Evolutionary conservation across 768 basidiomycete species (phyloP), one percentile per base, ranked within the genome.

Genomic region (Lactarius sanguifluus): DNA sequence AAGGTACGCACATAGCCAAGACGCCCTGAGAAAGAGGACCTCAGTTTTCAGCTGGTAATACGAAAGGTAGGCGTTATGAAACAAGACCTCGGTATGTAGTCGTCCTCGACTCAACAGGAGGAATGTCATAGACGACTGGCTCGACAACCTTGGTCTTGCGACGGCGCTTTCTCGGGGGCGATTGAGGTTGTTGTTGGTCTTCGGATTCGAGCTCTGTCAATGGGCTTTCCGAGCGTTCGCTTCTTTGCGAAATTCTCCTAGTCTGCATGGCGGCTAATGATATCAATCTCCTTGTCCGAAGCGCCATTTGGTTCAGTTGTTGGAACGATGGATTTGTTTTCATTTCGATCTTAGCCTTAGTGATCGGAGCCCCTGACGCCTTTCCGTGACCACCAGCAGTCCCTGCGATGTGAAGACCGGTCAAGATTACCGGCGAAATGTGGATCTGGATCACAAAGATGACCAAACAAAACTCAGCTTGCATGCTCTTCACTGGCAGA

Each of bases 1-100:
- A 40, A 25, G 28, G 45, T 43, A 58, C 63, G 8, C 43, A 41
- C 70, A 28, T 66, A 73, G 62, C 64, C 69, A 13, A 72, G 61
- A 18, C 66, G 65, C 18, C 70, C 70, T 71, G 23, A 23, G 38
- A 36, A 43, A 40, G 4, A 34, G 40, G 4, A 13, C 40, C 20
- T 23, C 15, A 15, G 23, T 1, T 8, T 38, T 57, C 59, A 52
- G 32, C 30, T 3, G 28, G 13, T n/a, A 45, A 28, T 54, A 36
- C 10, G 13, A 20, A 23, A 25, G 4, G 7, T 2, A 16, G 12
- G 7, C 5, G 2, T 13, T 32, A 3, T 7, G 3, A n/a, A 87
- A 76, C 63, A 83, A 52, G 80, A 66, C 91, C 92, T 74, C 79
- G 85, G 75, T 91, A 95, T 2, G 84, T 85, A 1, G 90, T 90